Percentiles rank a stretch among this genome's conserved stretches.
phyloP scores from a whole-genome alignment of 2,329 filamentous ascomycete genomes.

The Magnaporthiopsis incrustans region DNA sequence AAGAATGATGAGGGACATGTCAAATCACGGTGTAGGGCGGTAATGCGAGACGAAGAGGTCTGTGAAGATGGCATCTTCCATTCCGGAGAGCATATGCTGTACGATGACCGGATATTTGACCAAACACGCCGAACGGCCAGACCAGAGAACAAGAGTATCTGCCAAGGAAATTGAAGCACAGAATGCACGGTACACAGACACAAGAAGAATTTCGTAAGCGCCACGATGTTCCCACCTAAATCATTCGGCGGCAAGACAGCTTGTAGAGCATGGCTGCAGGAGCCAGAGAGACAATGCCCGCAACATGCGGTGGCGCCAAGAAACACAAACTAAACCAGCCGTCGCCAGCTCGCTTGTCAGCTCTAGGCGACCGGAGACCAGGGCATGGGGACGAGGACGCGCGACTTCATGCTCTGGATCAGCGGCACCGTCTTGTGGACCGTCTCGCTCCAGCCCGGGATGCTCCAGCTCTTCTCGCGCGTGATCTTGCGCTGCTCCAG shows the following conservation, averaged over 20 bases:
- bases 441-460: conserved; percentile 93
- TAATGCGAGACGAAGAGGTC: not conserved
- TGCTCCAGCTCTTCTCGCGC: conserved; percentile 89
- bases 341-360: not conserved
- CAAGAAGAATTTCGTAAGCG: not conserved
- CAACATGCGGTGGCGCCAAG: not conserved
- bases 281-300: not conserved
- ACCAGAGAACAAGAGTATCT: not conserved
- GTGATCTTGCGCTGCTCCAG: conserved; percentile 85
- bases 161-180: not conserved
- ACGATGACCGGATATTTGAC: not conserved
- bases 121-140: not conserved
- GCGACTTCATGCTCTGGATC: conserved; percentile 93
- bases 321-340: not conserved
- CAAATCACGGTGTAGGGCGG: not conserved
- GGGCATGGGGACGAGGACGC: conserved; percentile 86
- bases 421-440: conserved; percentile 98
- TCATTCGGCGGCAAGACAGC: not conserved
- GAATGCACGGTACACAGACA: not conserved
- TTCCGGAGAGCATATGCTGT: not conserved
- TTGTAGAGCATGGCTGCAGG: not conserved
- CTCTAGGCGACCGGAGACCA: conserved; percentile 83
- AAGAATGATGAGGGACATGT: conserved; percentile 19
- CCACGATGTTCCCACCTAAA: not conserved
- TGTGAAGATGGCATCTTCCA: not conserved